Evolutionary conservation across 2,329 filamentous ascomycete genomes (phyloP), one percentile per base, ranked within the genome.

Genomic region (Dothidotthia symphoricarpi): DNA sequence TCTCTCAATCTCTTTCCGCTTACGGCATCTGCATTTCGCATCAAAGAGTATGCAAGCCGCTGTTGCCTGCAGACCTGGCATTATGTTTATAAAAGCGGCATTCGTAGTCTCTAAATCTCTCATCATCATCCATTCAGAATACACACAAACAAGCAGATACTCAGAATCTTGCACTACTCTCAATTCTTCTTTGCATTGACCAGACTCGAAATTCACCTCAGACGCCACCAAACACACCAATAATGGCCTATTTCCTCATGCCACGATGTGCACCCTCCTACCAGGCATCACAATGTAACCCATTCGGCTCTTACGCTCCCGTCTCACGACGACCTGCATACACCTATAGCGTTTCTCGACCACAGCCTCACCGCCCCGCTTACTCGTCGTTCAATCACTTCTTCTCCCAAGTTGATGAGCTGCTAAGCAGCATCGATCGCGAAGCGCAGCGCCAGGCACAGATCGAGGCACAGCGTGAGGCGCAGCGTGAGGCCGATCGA

Each of bases 211-310:
- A 41, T n/a, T 6, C 16, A 29, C 14, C 25, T 10, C 33, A n/a
- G 31, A 39, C 14, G 14, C 24, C 32, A 40, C 33, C 26, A 37
- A 43, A 28, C 4, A 33, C 28, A 28, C 17, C 31, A 48, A 32
- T 41, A 57, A 66, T 65, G 61, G 61, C 61, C 13, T 64, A 60
- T 39, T 44, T 66, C 42, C 49, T 66, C 17, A 60, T 56, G 12
- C 61, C 61, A 8, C 56, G 51, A 10, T 59, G 64, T 32, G 51
- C 49, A n/a, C 59, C 61, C 16, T 50, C 55, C 42, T 59, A 61
- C 29, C 50, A 58, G 38, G 43, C 46, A 22, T 51, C 49, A 24
- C 55, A 59, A 27, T 61, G 57, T 44, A 55, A 38, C 31, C 61
- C 59, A 14, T 63, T 55, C 33, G 49, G 52, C 24, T 55, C 44